Evolutionary conservation across 2,329 filamentous ascomycete genomes (phyloP).

Genomic region (Aaosphaeria pasadenensis): DNA sequence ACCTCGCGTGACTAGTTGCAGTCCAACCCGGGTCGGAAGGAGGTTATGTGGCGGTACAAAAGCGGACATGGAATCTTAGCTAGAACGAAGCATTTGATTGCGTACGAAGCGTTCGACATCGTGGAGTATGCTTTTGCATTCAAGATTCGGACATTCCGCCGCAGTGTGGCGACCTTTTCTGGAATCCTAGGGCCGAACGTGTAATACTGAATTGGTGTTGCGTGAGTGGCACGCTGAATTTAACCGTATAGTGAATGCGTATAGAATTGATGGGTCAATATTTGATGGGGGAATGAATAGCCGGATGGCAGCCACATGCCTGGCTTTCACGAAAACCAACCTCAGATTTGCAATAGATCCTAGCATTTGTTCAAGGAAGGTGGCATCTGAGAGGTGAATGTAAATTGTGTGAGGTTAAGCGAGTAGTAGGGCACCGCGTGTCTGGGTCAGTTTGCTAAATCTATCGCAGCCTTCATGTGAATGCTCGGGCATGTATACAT

Average conservation of each 20-base stretch:
- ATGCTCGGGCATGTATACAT: not conserved
- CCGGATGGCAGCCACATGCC: slow-evolving; percentile 15
- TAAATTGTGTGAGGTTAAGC: slow-evolving; percentile 6
- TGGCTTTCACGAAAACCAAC: slow-evolving; percentile 1
- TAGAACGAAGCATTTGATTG: slow-evolving; percentile 17
- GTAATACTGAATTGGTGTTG: slow-evolving; percentile 10
- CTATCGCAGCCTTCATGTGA: not conserved
- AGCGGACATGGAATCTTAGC: slow-evolving; percentile 3
- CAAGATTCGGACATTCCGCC: not conserved
- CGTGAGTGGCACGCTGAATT: slow-evolving; percentile 21
- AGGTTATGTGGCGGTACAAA: slow-evolving; percentile 6
- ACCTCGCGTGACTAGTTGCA: slow-evolving; percentile 23
- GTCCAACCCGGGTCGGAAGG: slow-evolving; percentile 15
- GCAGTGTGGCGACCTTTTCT: slow-evolving; percentile 11
- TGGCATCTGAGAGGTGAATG: slow-evolving; percentile 2
- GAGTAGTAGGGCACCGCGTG: slow-evolving; percentile 8
- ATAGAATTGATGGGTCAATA: slow-evolving; percentile 20
- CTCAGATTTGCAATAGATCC: not conserved
- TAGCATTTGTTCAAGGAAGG: not conserved
- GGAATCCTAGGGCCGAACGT: slow-evolving; percentile 12
- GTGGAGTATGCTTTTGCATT: not conserved
- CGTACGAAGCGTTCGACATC: slow-evolving; percentile 7
- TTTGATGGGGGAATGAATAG: slow-evolving; percentile 18
- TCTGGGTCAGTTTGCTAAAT: slow-evolving; percentile 2
- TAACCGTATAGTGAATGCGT: slow-evolving; percentile 29